Percentiles rank a stretch among this genome's conserved stretches.
phyloP scores from a whole-genome alignment of 1,284 basidiomycete genomes.

The Ganoderma sinense region DNA sequence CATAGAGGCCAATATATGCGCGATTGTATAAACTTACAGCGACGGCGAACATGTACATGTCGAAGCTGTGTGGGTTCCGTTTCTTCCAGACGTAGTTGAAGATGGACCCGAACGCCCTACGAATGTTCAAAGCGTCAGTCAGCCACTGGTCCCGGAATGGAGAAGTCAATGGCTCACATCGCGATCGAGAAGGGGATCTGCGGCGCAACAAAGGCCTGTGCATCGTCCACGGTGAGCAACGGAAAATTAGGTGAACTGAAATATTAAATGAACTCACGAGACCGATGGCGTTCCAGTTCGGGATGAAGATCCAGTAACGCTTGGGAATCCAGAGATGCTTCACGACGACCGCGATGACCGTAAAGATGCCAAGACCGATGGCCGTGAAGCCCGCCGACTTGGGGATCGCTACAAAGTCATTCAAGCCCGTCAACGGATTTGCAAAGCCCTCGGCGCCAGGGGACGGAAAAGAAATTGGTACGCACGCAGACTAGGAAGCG shows the following conservation, averaged over 20 bases:
- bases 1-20: neutral
- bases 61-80: conserved; percentile 51
- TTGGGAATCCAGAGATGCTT: conserved; percentile 62
- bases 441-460: neutral
- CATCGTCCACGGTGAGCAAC: neutral
- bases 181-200: conserved; percentile 48
- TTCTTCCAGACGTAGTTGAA: conserved; percentile 60
- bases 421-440: neutral
- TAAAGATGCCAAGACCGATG: conserved; percentile 59
- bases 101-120: conserved; percentile 46
- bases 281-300: conserved; percentile 74
- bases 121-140: neutral
- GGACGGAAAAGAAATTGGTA: neutral
- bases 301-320: conserved; percentile 62
- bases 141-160: too few relatives aligned
- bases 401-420: conserved; percentile 47
- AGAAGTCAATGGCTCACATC: conserved; percentile 46
- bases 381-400: conserved; percentile 67
- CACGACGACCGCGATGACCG: conserved; percentile 54
- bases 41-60: conserved; percentile 70
- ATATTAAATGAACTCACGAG: conserved; percentile 38
- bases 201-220: conserved; percentile 31
- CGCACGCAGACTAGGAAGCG: conserved; percentile 49
- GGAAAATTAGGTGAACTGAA: neutral
- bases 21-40: conserved; percentile 34